Conservation (phyloP, 1,284 basidiomycete species). For the Pseudozyma hubeiensis region DNA sequence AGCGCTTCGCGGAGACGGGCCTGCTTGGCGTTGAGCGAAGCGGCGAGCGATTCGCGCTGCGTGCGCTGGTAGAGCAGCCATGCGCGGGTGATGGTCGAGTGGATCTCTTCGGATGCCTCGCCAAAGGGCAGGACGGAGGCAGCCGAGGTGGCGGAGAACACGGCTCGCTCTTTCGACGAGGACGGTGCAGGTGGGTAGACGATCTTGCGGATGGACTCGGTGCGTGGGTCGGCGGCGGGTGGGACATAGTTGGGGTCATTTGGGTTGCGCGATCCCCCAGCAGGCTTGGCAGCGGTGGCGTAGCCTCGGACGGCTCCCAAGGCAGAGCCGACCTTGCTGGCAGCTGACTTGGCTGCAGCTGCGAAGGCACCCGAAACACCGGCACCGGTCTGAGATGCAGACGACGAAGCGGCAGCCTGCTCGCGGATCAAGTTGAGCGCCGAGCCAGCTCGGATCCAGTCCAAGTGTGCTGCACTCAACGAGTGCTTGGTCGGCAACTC, state of each 20-base stretch:
- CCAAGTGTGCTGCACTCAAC: conserved; percentile 59
- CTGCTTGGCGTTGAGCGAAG: conserved; percentile 53
- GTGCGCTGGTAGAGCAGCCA: conserved; percentile 86
- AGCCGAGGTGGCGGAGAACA: conserved; percentile 29
- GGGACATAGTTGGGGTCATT: conserved; percentile 64
- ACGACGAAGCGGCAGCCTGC: conserved; percentile 38
- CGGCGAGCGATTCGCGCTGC: conserved; percentile 72
- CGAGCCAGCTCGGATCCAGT: conserved; percentile 67
- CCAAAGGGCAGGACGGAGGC: conserved; percentile 44
- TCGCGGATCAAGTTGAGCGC: conserved; percentile 66
- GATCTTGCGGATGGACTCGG: conserved; percentile 60
- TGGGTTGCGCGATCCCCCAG: conserved; percentile 46
- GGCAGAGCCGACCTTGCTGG: conserved; percentile 23
- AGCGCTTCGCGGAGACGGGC: conserved; percentile 58
- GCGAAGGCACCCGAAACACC: conserved; percentile 36
- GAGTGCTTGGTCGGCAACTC: conserved; percentile 65
- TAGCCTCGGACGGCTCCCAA: conserved; percentile 52
- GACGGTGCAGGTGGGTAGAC: conserved; percentile 56
- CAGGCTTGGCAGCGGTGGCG: conserved; percentile 50
- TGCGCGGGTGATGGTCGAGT: conserved; percentile 92
- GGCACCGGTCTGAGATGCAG: conserved; percentile 13
- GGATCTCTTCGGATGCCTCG: conserved; percentile 75
- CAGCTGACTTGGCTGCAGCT: conserved; percentile 28
- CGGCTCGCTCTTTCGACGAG: conserved; percentile 35
- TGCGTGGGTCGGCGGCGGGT: conserved; percentile 52